Evolutionary conservation across 1,284 basidiomycete species (phyloP).

Genomic region (Tilletia horrida): DNA sequence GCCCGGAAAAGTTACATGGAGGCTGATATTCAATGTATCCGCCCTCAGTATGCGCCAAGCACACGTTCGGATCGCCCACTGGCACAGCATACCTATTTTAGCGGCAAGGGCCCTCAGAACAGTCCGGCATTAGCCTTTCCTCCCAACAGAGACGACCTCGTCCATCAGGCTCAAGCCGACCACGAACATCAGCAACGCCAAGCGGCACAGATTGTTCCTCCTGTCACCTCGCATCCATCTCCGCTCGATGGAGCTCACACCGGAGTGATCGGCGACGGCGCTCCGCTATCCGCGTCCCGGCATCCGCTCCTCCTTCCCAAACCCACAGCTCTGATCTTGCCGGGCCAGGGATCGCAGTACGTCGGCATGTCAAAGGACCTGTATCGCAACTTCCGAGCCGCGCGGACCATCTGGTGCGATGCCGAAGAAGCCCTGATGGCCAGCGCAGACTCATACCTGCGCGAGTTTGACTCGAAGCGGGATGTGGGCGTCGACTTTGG

Average conservation of each 20-base stretch:
- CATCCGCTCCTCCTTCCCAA: slow-evolving; percentile 15
- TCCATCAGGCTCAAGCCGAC: background rate
- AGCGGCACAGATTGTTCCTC: slow-evolving; percentile 3
- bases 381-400: slow-evolving; percentile 44
- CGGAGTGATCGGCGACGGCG: slow-evolving; percentile 3
- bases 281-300: slow-evolving; percentile 1
- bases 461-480: slow-evolving; percentile 20
- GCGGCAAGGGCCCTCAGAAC: slow-evolving; percentile 26
- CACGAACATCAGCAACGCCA: background rate
- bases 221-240: background rate
- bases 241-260: background rate
- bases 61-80: slow-evolving; percentile 26
- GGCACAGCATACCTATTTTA: slow-evolving; percentile 50
- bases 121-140: background rate
- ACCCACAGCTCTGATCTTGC: slow-evolving; percentile 2
- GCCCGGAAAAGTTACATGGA: too few species aligned
- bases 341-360: slow-evolving; percentile 45
- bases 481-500: slow-evolving; percentile 10
- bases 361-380: slow-evolving; percentile 52
- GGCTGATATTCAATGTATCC: too few species aligned
- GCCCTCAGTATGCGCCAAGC: slow-evolving; percentile 26
- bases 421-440: slow-evolving; percentile 47
- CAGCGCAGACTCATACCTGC: slow-evolving; percentile 32
- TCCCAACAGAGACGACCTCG: background rate
- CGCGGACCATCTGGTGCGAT: slow-evolving; percentile 46